Percentiles rank a stretch among this genome's conserved stretches.
Evolutionary conservation across 805 yeast species (phyloP).

Genomic region (Aciculoconidium aculeatum): DNA sequence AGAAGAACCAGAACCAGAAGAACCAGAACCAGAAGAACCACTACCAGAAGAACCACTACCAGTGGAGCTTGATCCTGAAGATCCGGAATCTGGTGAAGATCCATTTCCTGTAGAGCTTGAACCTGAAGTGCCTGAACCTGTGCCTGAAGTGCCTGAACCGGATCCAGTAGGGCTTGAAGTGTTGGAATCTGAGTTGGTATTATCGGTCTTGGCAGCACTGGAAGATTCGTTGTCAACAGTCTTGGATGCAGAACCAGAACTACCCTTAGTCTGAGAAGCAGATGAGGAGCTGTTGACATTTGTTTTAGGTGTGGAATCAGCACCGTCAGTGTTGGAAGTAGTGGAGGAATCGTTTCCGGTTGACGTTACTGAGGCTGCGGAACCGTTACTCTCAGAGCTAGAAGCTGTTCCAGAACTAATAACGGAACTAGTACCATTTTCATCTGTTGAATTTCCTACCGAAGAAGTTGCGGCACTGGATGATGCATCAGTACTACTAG

Average conservation of each 20-base stretch:
- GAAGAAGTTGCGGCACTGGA: constrained; percentile 1
- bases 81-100: background rate
- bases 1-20: constrained; percentile 2
- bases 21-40: constrained; percentile 1
- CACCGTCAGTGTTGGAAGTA: constrained; percentile 2
- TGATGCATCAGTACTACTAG: constrained; percentile 2
- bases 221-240: too few relatives aligned
- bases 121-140: background rate
- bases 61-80: constrained; percentile 1
- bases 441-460: constrained; percentile 1
- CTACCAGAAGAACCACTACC: constrained; percentile 2
- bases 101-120: constrained; percentile 1
- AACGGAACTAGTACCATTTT: constrained; percentile 2
- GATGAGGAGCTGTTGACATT: constrained; percentile 1
- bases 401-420: constrained; percentile 2
- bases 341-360: constrained; percentile 2
- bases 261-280: constrained; percentile 1
- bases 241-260: too few relatives aligned
- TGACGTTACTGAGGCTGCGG: constrained; percentile 1
- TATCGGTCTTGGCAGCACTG: too few relatives aligned
- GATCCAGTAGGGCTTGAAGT: too few relatives aligned
- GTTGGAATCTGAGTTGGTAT: too few relatives aligned
- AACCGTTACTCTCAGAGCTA: constrained; percentile 2
- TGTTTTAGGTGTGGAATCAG: constrained; percentile 1
- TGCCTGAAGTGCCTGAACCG: too few relatives aligned